Evolutionary conservation across 1,284 basidiomycete genomes (phyloP).

Genomic region (Pterulicium gracile): DNA sequence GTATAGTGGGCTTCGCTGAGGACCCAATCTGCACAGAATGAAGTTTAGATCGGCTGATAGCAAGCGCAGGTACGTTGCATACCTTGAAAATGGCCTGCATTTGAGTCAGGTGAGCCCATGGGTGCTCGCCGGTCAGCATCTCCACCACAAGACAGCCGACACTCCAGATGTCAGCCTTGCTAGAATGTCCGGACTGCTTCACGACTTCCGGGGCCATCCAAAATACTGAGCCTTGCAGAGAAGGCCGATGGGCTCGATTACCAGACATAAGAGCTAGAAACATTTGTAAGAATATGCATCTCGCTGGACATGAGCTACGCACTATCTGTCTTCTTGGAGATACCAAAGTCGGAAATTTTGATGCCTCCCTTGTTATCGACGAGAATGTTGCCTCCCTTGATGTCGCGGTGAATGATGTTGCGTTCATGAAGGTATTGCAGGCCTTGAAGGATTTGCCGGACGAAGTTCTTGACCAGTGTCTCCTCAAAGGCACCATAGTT

Average conservation of each 20-base stretch:
- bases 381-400: constrained; percentile 97
- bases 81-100: constrained; percentile 99
- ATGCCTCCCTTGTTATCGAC: constrained; percentile 98
- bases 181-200: constrained; percentile 89
- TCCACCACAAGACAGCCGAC: constrained; percentile 96
- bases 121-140: constrained; percentile 97
- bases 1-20: constrained; percentile 73
- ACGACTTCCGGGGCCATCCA: constrained; percentile 99
- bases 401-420: constrained; percentile 96
- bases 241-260: constrained; percentile 76
- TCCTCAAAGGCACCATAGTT: constrained; percentile 98
- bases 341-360: constrained; percentile 99
- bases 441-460: constrained; percentile 88
- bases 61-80: constrained; percentile 9
- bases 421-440: constrained; percentile 89
- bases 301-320: constrained; percentile 24
- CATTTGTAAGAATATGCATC: constrained; percentile 7
- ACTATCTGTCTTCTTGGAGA: constrained; percentile 97
- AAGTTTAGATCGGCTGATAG: constrained; percentile 1
- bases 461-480: constrained; percentile 87
- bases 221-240: constrained; percentile 93
- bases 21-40: constrained; percentile 65
- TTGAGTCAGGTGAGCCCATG: constrained; percentile 95
- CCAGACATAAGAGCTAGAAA: constrained; percentile 65
- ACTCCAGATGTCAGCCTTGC: constrained; percentile 97